phyloP scores from a whole-genome alignment of 108 stramenopile species.

The Cyclotella cryptica region DNA sequence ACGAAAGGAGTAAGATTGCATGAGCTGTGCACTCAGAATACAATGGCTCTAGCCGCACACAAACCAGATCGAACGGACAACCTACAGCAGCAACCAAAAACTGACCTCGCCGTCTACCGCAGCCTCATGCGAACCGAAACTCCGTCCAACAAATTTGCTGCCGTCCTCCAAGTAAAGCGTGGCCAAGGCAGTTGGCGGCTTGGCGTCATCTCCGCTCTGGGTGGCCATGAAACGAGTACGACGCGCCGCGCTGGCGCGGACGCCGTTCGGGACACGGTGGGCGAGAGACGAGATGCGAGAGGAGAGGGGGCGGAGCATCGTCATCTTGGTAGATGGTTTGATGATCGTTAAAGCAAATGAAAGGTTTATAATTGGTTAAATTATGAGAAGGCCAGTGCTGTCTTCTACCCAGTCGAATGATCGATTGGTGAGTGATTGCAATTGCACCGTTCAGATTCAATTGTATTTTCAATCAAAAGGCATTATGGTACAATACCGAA shows the following conservation, averaged over 20 bases:
- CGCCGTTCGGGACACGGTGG: constrained; percentile 12
- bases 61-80: not conserved
- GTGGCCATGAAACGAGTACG: constrained; percentile 50
- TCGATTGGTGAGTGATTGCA: not conserved
- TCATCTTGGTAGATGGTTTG: not conserved
- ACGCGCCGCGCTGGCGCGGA: not conserved
- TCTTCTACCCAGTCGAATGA: not conserved
- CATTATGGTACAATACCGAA: not conserved
- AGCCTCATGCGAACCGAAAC: constrained; percentile 79
- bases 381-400: not conserved
- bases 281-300: constrained; percentile 22
- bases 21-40: not conserved
- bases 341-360: not conserved
- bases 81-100: not conserved
- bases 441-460: not conserved
- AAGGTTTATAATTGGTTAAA: not conserved
- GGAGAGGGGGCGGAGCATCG: constrained; percentile 44
- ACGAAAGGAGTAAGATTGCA: constrained; percentile 11
- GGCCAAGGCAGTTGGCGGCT: constrained; percentile 75
- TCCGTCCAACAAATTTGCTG: constrained; percentile 69
- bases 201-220: constrained; percentile 76
- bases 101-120: constrained; percentile 87
- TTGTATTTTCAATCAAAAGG: constrained; percentile 1
- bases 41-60: not conserved
- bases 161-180: constrained; percentile 87